Evolutionary conservation across 163 green algal species (phyloP).

Genomic region (Scenedesmus sp.): DNA sequence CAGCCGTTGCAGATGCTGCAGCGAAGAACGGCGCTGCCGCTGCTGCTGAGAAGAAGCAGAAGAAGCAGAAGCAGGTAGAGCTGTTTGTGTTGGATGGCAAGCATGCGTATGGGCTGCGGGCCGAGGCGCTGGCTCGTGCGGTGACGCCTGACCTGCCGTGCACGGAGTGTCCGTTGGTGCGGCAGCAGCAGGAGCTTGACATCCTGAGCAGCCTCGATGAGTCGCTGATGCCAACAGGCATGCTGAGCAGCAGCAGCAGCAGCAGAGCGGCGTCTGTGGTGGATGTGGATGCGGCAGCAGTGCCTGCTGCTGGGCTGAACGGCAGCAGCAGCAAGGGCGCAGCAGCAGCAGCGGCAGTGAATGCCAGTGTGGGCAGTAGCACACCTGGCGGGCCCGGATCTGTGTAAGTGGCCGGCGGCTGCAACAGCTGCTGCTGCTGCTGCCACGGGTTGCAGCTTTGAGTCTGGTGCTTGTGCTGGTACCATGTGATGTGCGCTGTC

Average conservation of each 20-base stretch:
- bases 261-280: not conserved
- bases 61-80: constrained; percentile 27
- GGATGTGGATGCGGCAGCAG: not conserved
- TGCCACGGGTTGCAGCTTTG: not conserved
- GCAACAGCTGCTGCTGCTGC: not conserved
- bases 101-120: constrained; percentile 16
- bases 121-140: not conserved
- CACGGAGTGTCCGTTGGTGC: constrained; percentile 20
- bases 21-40: not conserved
- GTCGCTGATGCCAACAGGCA: not conserved
- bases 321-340: not conserved
- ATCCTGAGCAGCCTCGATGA: not conserved
- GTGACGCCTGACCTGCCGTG: constrained; percentile 2
- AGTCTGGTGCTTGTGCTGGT: not conserved
- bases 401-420: not conserved
- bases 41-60: not conserved
- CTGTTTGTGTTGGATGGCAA: constrained; percentile 47
- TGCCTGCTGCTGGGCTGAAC: not conserved
- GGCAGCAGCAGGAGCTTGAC: not conserved
- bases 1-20: not conserved
- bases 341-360: not conserved
- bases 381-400: not conserved
- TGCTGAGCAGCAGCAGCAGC: constrained; percentile 10
- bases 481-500: not conserved
- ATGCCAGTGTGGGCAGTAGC: not conserved